phyloP scores from a whole-genome alignment of 805 yeast species.

The Torulaspora indica region DNA sequence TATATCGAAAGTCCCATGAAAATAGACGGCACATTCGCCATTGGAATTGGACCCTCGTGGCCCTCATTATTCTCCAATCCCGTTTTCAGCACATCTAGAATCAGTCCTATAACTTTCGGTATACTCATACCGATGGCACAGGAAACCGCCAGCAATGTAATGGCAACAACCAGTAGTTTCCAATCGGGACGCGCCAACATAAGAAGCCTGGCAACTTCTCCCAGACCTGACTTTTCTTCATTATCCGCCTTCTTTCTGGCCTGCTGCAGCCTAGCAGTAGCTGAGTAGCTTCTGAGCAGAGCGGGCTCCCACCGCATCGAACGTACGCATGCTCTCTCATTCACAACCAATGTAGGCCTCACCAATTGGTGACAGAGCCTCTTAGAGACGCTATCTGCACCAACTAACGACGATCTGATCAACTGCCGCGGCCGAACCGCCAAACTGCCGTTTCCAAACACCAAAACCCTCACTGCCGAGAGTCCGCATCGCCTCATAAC shows the following conservation, averaged over 20 bases:
- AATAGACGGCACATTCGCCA: conserved; percentile 35
- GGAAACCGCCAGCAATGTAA: conserved; percentile 43
- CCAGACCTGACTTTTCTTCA: conserved; percentile 23
- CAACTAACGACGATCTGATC: neutral
- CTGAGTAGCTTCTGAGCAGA: neutral
- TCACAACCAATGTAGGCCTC: neutral
- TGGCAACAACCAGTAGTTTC: conserved; percentile 42
- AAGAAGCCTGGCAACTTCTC: conserved; percentile 40
- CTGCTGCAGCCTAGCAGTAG: conserved; percentile 3
- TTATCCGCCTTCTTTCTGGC: neutral
- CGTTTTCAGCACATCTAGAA: conserved; percentile 45
- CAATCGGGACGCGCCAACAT: conserved; percentile 44
- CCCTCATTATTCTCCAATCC: conserved; percentile 22
- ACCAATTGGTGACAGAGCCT: neutral
- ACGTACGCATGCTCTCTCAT: neutral
- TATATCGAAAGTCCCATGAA: conserved; percentile 48
- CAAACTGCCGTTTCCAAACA: neutral
- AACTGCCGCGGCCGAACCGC: neutral
- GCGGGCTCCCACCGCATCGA: neutral
- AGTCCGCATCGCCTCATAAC: neutral
- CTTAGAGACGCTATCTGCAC: neutral
- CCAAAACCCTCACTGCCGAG: neutral
- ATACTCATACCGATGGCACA: conserved; percentile 49
- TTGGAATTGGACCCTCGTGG: conserved; percentile 26
- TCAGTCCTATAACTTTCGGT: conserved; percentile 54